Evolutionary conservation across 306 rosid species (phyloP).

Genomic region (Crataegus laevigata): DNA sequence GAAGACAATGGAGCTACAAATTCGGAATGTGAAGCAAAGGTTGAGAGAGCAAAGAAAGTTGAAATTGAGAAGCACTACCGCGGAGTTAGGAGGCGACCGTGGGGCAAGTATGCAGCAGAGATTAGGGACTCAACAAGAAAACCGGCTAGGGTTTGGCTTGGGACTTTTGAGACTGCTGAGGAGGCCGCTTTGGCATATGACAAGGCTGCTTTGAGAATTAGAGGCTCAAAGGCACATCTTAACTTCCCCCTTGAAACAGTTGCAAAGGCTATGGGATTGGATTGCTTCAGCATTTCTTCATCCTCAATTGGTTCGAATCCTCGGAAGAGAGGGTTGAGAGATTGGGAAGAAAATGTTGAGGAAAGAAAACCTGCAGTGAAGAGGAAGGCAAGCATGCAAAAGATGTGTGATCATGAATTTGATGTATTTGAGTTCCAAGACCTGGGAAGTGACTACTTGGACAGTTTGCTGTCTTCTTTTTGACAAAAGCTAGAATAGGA

Average conservation of each 20-base stretch:
- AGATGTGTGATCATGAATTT: slow-evolving; percentile 21
- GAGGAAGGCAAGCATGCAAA: slow-evolving; percentile 31
- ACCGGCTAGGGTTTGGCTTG: slow-evolving; percentile 91
- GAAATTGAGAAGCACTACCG: slow-evolving; percentile 46
- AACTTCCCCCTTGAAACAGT: slow-evolving; percentile 72
- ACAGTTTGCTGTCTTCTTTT: slow-evolving; percentile 58
- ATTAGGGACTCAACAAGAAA: slow-evolving; percentile 76
- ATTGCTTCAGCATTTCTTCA: not conserved
- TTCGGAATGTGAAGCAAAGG: slow-evolving; percentile 1
- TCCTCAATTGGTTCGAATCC: slow-evolving; percentile 9
- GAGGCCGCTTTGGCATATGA: slow-evolving; percentile 96
- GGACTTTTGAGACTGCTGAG: slow-evolving; percentile 82
- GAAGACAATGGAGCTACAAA: slow-evolving; percentile 8
- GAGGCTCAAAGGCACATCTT: slow-evolving; percentile 70
- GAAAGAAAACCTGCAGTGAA: slow-evolving; percentile 26
- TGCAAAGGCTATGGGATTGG: slow-evolving; percentile 31
- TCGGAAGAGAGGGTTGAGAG: slow-evolving; percentile 32
- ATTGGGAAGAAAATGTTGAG: slow-evolving; percentile 28
- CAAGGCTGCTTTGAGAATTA: slow-evolving; percentile 84
- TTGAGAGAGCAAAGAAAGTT: slow-evolving; percentile 16
- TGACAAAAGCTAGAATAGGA: slow-evolving; percentile 18
- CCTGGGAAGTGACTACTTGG: slow-evolving; percentile 77
- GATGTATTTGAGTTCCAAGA: slow-evolving; percentile 73
- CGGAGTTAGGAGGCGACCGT: slow-evolving; percentile 91
- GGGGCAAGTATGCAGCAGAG: slow-evolving; percentile 97